Base-by-base conservation (phyloP, 2,329 filamentous ascomycete genomes). In the Epichloe aotearoae region DNA sequence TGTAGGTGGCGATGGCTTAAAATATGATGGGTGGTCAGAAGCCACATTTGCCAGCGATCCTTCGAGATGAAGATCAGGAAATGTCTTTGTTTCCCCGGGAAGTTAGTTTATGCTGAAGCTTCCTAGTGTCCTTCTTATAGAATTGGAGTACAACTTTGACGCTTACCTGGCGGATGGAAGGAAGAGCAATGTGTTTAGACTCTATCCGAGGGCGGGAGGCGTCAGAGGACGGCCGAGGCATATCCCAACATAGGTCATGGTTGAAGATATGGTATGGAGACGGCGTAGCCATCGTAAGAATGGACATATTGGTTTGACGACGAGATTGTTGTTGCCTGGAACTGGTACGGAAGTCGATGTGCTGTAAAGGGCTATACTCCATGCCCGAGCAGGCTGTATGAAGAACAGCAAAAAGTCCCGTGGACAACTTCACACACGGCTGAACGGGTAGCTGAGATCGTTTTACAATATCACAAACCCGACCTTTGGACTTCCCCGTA, bases 151-250 rank as follows among this genome's bases (percentile, higher is more conserved):
- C 30, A 39, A 17, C 38, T 45, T 42, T n/a, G 36, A 23, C 7
- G 47, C 59, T 51, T 71, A 77, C 75, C 72, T 76, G 71, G 56
- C 73, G 68, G 47, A 79, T 76, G 1, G 76, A 73, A 19, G 76
- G 76, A 20, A 79, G 65, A 37, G 69, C 68, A 33, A 74, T 60
- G 52, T 63, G 62, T 53, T 69, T 66, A n/a, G 61, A 60, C 49
- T 74, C 70, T 17, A 58, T 58, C 50, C 64, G 65, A 45, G 65
- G 62, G 39, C 65, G 59, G 17, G 63, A 60, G 36, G 63, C 65
- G 33, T 69, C 68, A 34, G 64, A 53, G 17, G 43, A 50, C 4
- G 62, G 58, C 49, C 66, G 62, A 54, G 59, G 52, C 34, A 65
- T 59, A 49, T 69, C 66, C 71, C 69, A 74, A 17, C 62, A 57